Conservation (phyloP, 2,329 filamentous ascomycete genomes). For the Penicillium sp. region DNA sequence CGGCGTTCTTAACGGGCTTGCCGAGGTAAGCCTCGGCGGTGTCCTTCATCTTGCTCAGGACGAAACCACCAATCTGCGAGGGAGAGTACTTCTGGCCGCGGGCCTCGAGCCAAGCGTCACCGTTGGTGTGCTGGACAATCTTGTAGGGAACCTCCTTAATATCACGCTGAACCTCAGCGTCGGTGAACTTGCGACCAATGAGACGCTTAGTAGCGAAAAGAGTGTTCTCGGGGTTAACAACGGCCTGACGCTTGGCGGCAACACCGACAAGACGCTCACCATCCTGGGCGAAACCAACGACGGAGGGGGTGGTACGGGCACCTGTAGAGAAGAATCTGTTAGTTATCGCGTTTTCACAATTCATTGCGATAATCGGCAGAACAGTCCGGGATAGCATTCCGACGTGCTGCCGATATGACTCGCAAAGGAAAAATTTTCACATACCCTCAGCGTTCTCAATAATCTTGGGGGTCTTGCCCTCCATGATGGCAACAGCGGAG, state of each 20-base stretch:
- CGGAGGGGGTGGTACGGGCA: slow-evolving; percentile 87
- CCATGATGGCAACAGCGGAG: slow-evolving; percentile 96
- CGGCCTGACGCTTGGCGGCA: slow-evolving; percentile 94
- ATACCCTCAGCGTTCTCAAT: slow-evolving; percentile 96
- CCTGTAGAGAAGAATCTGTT: slow-evolving; percentile 49
- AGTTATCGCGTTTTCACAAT: slow-evolving; percentile 8
- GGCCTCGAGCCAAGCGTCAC: slow-evolving; percentile 93
- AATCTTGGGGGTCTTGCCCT: slow-evolving; percentile 92
- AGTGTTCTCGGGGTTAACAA: slow-evolving; percentile 98
- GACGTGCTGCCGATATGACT: background rate
- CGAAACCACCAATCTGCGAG: slow-evolving; percentile 96
- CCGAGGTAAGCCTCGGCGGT: slow-evolving; percentile 91
- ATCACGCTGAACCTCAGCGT: slow-evolving; percentile 90
- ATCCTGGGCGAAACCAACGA: slow-evolving; percentile 93
- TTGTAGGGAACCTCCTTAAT: slow-evolving; percentile 98
- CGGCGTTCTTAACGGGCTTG: slow-evolving; percentile 90
- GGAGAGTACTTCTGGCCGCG: slow-evolving; percentile 95
- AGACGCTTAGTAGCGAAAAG: slow-evolving; percentile 98
- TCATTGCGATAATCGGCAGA: background rate
- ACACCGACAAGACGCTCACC: slow-evolving; percentile 96
- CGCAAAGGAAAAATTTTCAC: slow-evolving; percentile 23
- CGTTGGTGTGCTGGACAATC: slow-evolving; percentile 95
- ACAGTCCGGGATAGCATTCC: background rate
- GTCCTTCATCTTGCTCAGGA: slow-evolving; percentile 99
- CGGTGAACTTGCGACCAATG: slow-evolving; percentile 95